Evolutionary conservation across 352 stramenopile genomes (phyloP).

Genomic region (Phytophthora hibernalis): DNA sequence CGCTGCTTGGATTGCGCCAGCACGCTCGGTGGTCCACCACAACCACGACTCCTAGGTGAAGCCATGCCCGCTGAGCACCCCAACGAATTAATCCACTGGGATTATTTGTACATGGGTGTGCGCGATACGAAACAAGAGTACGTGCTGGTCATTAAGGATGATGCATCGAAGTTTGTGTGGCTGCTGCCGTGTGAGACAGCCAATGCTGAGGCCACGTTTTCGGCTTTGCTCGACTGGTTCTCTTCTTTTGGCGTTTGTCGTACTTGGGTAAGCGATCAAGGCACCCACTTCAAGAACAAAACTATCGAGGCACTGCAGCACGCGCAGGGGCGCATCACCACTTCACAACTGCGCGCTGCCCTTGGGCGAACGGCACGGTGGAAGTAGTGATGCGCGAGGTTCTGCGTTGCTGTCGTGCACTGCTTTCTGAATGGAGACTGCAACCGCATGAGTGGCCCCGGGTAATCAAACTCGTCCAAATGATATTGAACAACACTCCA

Average conservation of each 20-base stretch:
- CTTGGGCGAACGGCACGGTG: constrained; percentile 50
- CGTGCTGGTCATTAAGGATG: neutral
- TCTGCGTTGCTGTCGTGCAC: constrained; percentile 9
- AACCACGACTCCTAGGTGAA: constrained; percentile 1
- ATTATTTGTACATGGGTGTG: constrained; percentile 10
- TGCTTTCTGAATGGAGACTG: constrained; percentile 29
- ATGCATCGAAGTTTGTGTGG: neutral
- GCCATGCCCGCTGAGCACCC: constrained; percentile 12
- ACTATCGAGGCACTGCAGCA: constrained; percentile 25
- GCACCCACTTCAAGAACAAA: constrained; percentile 46
- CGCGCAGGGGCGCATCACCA: constrained; percentile 27
- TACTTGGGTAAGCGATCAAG: constrained; percentile 38
- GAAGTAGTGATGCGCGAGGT: constrained; percentile 41
- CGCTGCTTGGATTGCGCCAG: constrained; percentile 13
- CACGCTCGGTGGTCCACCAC: neutral
- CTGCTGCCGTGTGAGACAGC: neutral
- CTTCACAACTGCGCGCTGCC: constrained; percentile 36
- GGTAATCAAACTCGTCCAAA: constrained; percentile 31
- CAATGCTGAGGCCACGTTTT: neutral
- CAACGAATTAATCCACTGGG: constrained; percentile 10
- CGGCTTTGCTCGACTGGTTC: constrained; percentile 15
- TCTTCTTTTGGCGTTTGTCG: constrained; percentile 10
- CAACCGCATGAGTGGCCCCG: constrained; percentile 13
- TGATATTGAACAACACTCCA: constrained; percentile 31
- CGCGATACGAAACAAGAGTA: neutral